phyloP scores from a whole-genome alignment of 228 moss, liverwort and hornwort species.

The Sphagnum magellanicum region DNA sequence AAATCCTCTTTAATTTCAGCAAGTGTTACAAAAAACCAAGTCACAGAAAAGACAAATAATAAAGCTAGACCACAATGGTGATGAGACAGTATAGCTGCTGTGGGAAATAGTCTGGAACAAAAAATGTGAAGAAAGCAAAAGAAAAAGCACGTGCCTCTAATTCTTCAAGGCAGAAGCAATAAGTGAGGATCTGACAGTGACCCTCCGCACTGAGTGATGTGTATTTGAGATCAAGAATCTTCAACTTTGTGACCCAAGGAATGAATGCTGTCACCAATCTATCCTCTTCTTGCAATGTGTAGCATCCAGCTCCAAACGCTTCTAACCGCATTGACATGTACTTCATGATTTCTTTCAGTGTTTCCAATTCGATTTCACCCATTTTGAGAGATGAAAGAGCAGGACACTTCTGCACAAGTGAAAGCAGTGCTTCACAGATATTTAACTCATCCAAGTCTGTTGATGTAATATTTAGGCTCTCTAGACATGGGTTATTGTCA shows the following conservation, averaged over 20 bases:
- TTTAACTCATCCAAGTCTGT: conserved; percentile 32
- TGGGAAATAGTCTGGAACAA: too few species aligned
- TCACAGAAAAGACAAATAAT: too few species aligned
- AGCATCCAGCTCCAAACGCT: conserved; percentile 66
- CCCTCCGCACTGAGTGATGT: conserved; percentile 14
- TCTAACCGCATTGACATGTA: conserved; percentile 23
- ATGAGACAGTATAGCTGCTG: too few species aligned
- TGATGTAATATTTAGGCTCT: conserved; percentile 48
- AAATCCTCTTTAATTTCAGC: too few species aligned
- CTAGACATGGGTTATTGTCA: conserved; percentile 28
- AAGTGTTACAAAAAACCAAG: too few species aligned
- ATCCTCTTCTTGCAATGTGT: conserved; percentile 14
- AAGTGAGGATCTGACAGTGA: conserved; percentile 21
- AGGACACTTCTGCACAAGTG: conserved; percentile 44
- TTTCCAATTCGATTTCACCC: conserved; percentile 58
- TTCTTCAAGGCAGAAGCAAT: conserved; percentile 29
- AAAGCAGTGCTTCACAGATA: conserved; percentile 25
- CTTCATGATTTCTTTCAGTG: conserved; percentile 35
- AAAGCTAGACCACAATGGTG: too few species aligned
- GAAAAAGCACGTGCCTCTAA: conserved; percentile 14
- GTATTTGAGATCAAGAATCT: conserved; percentile 29
- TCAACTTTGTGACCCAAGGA: conserved; percentile 18
- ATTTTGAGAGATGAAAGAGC: conserved; percentile 63
- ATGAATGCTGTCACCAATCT: conserved; percentile 9
- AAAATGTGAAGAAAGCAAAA: too few species aligned